Conservation (phyloP, 495 filamentous ascomycete genomes). For the Xylaria nigripes region DNA sequence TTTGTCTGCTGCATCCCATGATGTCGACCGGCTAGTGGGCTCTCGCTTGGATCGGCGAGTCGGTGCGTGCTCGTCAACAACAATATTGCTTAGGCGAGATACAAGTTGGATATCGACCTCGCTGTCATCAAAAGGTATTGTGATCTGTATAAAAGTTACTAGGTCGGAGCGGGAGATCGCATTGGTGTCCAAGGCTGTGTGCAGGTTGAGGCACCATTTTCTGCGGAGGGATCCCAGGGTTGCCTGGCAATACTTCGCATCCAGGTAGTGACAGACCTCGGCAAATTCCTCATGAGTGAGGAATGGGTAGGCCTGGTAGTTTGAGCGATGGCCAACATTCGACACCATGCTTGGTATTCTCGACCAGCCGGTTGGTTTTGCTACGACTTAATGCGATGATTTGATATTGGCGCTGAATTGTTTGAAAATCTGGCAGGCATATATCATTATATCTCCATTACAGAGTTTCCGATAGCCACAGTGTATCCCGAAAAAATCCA, state of each 20-base stretch:
- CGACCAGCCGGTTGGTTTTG: background rate
- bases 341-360: background rate
- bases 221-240: slow-evolving; percentile 39
- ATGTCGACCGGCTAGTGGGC: background rate
- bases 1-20: slow-evolving; percentile 11
- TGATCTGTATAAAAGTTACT: slow-evolving; percentile 41
- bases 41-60: slow-evolving; percentile 1
- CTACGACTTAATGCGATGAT: background rate
- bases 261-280: slow-evolving; percentile 50
- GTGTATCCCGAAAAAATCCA: background rate
- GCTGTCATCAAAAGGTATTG: slow-evolving; percentile 34
- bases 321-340: slow-evolving; percentile 9
- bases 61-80: slow-evolving; percentile 14
- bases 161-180: slow-evolving; percentile 26
- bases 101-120: slow-evolving; percentile 36
- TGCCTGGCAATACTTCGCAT: slow-evolving; percentile 44
- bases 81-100: slow-evolving; percentile 30
- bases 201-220: slow-evolving; percentile 34
- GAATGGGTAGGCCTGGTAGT: slow-evolving; percentile 44
- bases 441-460: background rate
- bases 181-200: slow-evolving; percentile 26
- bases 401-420: background rate
- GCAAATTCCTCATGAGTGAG: slow-evolving; percentile 53
- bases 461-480: background rate
- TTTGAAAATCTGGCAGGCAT: background rate